Evolutionary conservation across 73 alveolate species (phyloP), one percentile per base, ranked within the genome.

Genomic region (Paramecium caudatum): DNA sequence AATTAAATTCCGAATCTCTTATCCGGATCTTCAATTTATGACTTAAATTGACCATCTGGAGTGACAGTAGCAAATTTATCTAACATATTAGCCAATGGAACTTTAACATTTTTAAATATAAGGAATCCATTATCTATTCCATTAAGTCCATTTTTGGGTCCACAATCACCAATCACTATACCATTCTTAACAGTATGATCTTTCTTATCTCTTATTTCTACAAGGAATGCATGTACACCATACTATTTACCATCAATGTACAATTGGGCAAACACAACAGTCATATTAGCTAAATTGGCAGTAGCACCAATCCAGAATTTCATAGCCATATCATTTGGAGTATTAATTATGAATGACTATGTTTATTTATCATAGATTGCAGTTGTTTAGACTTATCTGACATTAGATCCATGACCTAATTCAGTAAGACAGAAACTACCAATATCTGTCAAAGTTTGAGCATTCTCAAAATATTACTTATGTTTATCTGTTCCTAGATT

Each of bases 401-500:
- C 99, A 90, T 96, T 95, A 5, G 97, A 94, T 10, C 97, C 97
- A 46, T 92, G 96, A 7, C 96, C 93, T 37, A 94, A 74, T 91
- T 93, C 97, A 23, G 97, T 95, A 86, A 94, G 90, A 30, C 94
- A 87, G 69, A 93, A 94, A 82, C 95, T 94, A 16, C 96, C 96
- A n/a, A 92, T 46, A 50, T 93, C 95, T 80, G 81, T 82, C 0
- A 94, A 46, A 27, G 90, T 39, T 39, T 82, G 81, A 39, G 95
- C 95, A 39, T 93, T 87, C 16, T 90, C 84, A 17, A 91, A 49
- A 55, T 50, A 86, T 12, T 70, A 68, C n/a, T 87, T 82, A 82
- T 96, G 99, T 49, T 91, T 93, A 43, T 95, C 97, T 12, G 99
- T 95, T 32, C 99, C 99, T 32, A 94, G 91, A 85, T 96, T 94